Conservation (phyloP, 495 filamentous ascomycete species). For the Penicillium lividum region DNA sequence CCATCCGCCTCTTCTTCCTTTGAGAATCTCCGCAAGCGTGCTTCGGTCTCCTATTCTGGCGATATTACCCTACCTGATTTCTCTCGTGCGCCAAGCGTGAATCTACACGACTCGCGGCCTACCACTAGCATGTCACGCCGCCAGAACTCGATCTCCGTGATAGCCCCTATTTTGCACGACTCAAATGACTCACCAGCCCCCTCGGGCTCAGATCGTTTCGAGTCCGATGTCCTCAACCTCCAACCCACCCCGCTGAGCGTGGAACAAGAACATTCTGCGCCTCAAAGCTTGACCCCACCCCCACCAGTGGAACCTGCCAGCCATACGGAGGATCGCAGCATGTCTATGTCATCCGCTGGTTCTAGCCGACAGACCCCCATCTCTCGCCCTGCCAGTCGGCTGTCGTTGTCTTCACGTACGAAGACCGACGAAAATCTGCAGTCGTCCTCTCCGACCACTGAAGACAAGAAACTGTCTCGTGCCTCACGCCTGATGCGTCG, state of each 20-base stretch:
- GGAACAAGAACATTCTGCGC: constrained; percentile 54
- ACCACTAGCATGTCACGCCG: constrained; percentile 27
- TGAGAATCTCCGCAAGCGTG: constrained; percentile 46
- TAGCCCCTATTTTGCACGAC: constrained; percentile 73
- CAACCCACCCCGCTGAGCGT: constrained; percentile 73
- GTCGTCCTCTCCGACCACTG: constrained; percentile 46
- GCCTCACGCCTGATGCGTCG: constrained; percentile 77
- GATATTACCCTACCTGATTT: constrained; percentile 28
- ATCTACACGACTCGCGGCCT: constrained; percentile 31
- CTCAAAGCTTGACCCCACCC: constrained; percentile 9
- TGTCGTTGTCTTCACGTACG: constrained; percentile 41
- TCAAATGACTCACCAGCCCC: constrained; percentile 32
- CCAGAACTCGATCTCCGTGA: constrained; percentile 73
- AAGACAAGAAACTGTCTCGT: constrained; percentile 67
- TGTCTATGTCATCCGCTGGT: constrained; percentile 39
- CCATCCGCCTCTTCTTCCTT: constrained; percentile 42
- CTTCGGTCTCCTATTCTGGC: constrained; percentile 33
- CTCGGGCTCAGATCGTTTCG: constrained; percentile 41
- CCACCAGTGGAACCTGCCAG: constrained; percentile 14
- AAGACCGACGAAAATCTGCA: constrained; percentile 36
- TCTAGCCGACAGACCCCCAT: constrained; percentile 26
- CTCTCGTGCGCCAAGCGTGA: constrained; percentile 35
- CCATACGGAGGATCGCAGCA: constrained; percentile 32
- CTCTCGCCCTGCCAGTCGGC: constrained; percentile 39
- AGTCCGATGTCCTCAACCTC: constrained; percentile 57